A percentile compares a stretch with the other conserved stretches of the same genome.
Conservation (phyloP, 129 eudicot genomes). For the Flaveria ramosissima region DNA sequence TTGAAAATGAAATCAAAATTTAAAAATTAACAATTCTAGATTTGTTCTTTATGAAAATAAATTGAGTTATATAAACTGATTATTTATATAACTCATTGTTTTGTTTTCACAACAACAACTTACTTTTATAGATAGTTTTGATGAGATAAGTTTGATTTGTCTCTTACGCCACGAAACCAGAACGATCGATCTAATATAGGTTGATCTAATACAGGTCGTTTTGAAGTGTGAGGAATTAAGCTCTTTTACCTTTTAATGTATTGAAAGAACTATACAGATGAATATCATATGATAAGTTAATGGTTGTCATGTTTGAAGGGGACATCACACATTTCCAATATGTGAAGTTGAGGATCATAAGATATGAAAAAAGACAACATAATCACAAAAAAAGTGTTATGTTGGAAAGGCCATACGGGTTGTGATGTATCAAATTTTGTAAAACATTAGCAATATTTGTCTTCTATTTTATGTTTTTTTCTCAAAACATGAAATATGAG, state of each 20-base stretch:
- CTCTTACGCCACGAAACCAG: neutral
- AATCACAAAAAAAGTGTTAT: slow-evolving; percentile 6
- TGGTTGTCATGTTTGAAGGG: slow-evolving; percentile 17
- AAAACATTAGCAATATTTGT: neutral
- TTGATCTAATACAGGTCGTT: neutral
- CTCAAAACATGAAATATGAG: neutral
- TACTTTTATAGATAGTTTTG: too few species aligned
- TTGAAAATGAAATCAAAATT: too few species aligned
- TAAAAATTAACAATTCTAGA: too few species aligned
- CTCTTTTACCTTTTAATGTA: neutral
- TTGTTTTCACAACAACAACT: too few species aligned
- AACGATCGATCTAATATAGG: too few species aligned
- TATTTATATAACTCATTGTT: too few species aligned
- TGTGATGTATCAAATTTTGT: slow-evolving; percentile 3
- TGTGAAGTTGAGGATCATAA: slow-evolving; percentile 23
- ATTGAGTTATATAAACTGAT: too few species aligned
- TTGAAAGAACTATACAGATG: neutral
- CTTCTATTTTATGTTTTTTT: neutral
- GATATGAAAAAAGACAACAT: slow-evolving; percentile 19
- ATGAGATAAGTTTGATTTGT: neutral
- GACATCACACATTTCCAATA: slow-evolving; percentile 33
- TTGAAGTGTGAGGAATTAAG: neutral
- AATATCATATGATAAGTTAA: neutral
- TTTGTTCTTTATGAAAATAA: too few species aligned
- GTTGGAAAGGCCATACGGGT: slow-evolving; percentile 10